A percentile compares a stretch with the other conserved stretches of the same genome.
These are phyloP conservation scores for Arachnomyces sp. DNA, from an alignment of 2,329 filamentous ascomycete species.

Conservation along the genomic window DNA sequence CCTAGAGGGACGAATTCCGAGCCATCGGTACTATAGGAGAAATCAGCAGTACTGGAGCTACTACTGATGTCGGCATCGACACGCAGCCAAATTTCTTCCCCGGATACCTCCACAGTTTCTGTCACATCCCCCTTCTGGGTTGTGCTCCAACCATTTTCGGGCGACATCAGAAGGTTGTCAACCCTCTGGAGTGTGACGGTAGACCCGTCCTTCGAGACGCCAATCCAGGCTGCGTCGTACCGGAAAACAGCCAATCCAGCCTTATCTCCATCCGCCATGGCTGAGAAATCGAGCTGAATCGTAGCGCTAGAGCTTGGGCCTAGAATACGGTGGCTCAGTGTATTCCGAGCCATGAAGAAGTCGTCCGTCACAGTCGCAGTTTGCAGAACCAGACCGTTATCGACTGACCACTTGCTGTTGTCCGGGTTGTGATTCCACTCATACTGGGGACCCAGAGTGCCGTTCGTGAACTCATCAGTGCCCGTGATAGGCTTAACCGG, in stretches of 20 bases:
- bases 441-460: slow-evolving; percentile 39
- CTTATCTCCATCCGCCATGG: slow-evolving; percentile 45
- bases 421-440: slow-evolving; percentile 59
- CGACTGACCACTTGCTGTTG: slow-evolving; percentile 36
- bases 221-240: slow-evolving; percentile 46
- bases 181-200: slow-evolving; percentile 25
- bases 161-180: slow-evolving; percentile 31
- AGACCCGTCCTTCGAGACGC: slow-evolving; percentile 34
- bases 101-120: slow-evolving; percentile 12
- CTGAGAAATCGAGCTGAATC: slow-evolving; percentile 40
- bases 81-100: slow-evolving; percentile 29
- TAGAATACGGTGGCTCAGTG: slow-evolving; percentile 34
- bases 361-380: slow-evolving; percentile 45
- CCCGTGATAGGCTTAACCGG: too few relatives aligned
- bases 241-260: slow-evolving; percentile 50
- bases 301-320: slow-evolving; percentile 40
- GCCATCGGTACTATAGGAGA: slow-evolving; percentile 40
- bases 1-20: slow-evolving; percentile 28
- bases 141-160: slow-evolving; percentile 28
- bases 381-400: slow-evolving; percentile 38
- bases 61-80: slow-evolving; percentile 29
- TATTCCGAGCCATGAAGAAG: slow-evolving; percentile 34
- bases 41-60: slow-evolving; percentile 23
- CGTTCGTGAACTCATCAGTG: slow-evolving; percentile 40
- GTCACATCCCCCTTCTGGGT: slow-evolving; percentile 21